A percentile compares a stretch with the other conserved stretches of the same genome.
These are phyloP conservation scores for Tetrapisispora phaffii DNA, from an alignment of 805 yeast species.

Conservation along the genomic window DNA sequence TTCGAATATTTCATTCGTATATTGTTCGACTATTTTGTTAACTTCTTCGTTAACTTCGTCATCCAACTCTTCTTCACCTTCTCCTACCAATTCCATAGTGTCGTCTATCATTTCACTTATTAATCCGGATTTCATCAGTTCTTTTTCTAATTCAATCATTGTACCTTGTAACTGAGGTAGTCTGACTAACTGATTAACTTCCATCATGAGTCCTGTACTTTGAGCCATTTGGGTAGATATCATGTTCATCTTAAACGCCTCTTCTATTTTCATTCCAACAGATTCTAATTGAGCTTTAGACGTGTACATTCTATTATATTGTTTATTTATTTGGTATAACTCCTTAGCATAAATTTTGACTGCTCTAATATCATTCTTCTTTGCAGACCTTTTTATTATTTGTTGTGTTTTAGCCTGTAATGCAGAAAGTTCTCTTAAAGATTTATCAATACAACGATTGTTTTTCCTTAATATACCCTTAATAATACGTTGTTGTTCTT, in stretches of 20 bases:
- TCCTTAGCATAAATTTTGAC: conserved; percentile 80
- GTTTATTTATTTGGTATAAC: conserved; percentile 60
- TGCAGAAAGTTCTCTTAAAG: conserved; percentile 45
- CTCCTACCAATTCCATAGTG: conserved; percentile 64
- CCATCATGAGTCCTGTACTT: conserved; percentile 76
- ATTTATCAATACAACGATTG: conserved; percentile 70
- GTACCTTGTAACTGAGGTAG: conserved; percentile 73
- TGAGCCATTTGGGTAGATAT: conserved; percentile 72
- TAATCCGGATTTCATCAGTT: conserved; percentile 74
- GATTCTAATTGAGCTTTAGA: conserved; percentile 82
- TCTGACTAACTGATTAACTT: conserved; percentile 67
- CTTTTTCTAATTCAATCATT: conserved; percentile 79
- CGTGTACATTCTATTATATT: conserved; percentile 59
- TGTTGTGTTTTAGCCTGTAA: conserved; percentile 71
- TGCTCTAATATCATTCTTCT: conserved; percentile 62
- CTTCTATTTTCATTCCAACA: conserved; percentile 80
- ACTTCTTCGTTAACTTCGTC: conserved; percentile 57
- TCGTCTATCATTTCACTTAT: conserved; percentile 95
- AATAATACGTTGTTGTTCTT: conserved; percentile 72
- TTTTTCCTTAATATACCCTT: conserved; percentile 74
- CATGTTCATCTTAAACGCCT: conserved; percentile 78
- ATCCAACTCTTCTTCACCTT: conserved; percentile 54
- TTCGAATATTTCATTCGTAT: conserved; percentile 35
- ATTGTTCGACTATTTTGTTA: conserved; percentile 45
- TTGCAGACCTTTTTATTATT: conserved; percentile 64